Percentiles rank a stretch among this genome's conserved stretches.
phyloP scores from a whole-genome alignment of 768 basidiomycete genomes.

The Podaxis sp. region DNA sequence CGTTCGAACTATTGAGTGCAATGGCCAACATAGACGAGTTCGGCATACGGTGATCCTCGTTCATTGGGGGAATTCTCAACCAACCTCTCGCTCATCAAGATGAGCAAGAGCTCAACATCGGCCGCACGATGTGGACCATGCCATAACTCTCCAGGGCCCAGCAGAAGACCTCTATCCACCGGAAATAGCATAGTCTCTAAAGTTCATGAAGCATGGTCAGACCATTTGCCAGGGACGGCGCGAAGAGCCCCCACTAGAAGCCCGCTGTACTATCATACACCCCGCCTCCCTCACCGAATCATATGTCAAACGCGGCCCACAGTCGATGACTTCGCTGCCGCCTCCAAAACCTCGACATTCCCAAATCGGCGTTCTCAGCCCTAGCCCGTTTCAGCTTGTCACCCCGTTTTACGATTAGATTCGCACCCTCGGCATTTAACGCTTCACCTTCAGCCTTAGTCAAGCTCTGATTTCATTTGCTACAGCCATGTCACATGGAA shows the following conservation, averaged over 20 bases:
- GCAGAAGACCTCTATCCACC: neutral
- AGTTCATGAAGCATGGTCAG: neutral
- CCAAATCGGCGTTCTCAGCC: neutral
- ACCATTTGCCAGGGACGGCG: neutral
- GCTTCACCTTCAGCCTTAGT: neutral
- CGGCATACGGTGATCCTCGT: neutral
- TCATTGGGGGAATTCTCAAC: neutral
- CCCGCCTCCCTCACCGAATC: too few relatives aligned
- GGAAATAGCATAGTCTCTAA: neutral
- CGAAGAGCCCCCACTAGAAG: too few relatives aligned
- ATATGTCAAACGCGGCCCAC: too few relatives aligned
- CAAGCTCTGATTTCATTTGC: neutral
- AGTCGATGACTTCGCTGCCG: too few relatives aligned
- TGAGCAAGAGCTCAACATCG: neutral
- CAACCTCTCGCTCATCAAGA: neutral
- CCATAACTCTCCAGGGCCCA: neutral
- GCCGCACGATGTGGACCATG: neutral
- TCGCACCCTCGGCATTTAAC: slow-evolving; percentile 1
- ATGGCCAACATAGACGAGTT: neutral
- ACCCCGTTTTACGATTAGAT: neutral
- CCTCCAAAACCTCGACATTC: neutral
- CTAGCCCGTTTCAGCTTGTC: neutral
- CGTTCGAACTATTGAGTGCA: neutral
- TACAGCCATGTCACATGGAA: neutral
- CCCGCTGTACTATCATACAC: too few relatives aligned